A percentile compares a stretch with the other conserved stretches of the same genome.
phyloP scores from a whole-genome alignment of 306 rosid species.

The Ceratonia siliqua region DNA sequence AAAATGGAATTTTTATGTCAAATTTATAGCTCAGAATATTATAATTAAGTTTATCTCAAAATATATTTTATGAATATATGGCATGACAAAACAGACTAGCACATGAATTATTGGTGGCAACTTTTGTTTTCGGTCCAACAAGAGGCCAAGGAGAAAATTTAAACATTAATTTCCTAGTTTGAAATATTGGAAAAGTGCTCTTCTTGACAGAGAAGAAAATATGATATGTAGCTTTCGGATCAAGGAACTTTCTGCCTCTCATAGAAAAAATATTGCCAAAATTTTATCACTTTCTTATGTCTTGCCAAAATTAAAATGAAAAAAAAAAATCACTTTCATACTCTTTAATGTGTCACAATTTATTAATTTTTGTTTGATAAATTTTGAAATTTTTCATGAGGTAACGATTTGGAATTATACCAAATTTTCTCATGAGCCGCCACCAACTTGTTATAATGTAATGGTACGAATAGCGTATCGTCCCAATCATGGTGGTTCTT shows the following conservation, averaged over 20 bases:
- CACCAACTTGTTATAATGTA: constrained; percentile 17
- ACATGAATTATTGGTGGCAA: constrained; percentile 1
- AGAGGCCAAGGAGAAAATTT: background rate
- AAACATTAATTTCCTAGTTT: background rate
- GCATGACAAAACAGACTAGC: background rate
- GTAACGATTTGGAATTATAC: constrained; percentile 17
- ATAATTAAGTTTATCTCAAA: too few species aligned
- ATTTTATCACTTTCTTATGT: background rate
- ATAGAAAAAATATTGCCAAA: background rate
- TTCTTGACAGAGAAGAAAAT: background rate
- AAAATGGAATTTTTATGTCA: too few species aligned
- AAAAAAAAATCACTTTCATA: background rate
- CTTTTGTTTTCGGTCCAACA: background rate
- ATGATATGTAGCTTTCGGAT: background rate
- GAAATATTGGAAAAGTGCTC: background rate
- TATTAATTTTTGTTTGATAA: background rate
- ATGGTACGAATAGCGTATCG: background rate
- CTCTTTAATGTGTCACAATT: background rate
- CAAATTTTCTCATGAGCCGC: background rate
- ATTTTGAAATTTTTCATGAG: constrained; percentile 5
- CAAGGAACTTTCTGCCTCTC: background rate
- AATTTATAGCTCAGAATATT: too few species aligned
- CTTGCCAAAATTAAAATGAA: background rate
- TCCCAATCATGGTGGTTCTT: background rate
- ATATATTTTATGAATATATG: too few species aligned